Evolutionary conservation across 805 yeast genomes (phyloP).

Genomic region (Wickerhamiella cacticola): DNA sequence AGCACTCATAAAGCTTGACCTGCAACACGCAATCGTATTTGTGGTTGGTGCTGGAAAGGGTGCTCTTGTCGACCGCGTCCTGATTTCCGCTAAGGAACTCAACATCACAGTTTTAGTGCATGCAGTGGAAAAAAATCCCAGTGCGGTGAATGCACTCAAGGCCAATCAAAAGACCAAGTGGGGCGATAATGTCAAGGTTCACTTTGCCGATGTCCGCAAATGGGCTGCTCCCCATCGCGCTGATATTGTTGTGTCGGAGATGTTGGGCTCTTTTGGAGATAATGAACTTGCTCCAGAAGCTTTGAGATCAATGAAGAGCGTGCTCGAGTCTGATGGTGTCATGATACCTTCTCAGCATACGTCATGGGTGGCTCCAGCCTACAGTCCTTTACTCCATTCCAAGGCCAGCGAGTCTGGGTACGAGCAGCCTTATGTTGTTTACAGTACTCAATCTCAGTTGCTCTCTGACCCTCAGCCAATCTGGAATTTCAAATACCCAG

Average conservation of each 20-base stretch:
- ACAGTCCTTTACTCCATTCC: slow-evolving; percentile 40
- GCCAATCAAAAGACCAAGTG: slow-evolving; percentile 34
- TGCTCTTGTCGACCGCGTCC: slow-evolving; percentile 50
- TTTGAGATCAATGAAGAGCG: slow-evolving; percentile 26
- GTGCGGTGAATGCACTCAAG: slow-evolving; percentile 41
- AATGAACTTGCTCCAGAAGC: slow-evolving; percentile 81
- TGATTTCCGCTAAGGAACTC: slow-evolving; percentile 32
- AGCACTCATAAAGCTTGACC: slow-evolving; percentile 17
- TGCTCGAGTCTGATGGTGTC: slow-evolving; percentile 37
- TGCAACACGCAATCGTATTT: slow-evolving; percentile 25
- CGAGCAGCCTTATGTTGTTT: slow-evolving; percentile 36
- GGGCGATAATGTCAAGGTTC: slow-evolving; percentile 36
- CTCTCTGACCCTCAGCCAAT: slow-evolving; percentile 37
- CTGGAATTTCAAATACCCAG: slow-evolving; percentile 58
- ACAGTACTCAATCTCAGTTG: slow-evolving; percentile 32
- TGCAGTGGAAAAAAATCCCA: slow-evolving; percentile 64
- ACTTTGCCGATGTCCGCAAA: slow-evolving; percentile 47
- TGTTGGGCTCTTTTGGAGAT: slow-evolving; percentile 85
- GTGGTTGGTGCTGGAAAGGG: slow-evolving; percentile 88
- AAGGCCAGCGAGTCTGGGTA: neutral
- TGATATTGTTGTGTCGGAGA: slow-evolving; percentile 63
- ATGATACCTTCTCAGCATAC: slow-evolving; percentile 53
- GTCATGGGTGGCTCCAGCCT: slow-evolving; percentile 55
- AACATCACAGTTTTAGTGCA: slow-evolving; percentile 28
- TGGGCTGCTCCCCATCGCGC: slow-evolving; percentile 35